Base-by-base conservation (phyloP, 805 yeast genomes). In the Schizosaccharomyces lindneri region DNA sequence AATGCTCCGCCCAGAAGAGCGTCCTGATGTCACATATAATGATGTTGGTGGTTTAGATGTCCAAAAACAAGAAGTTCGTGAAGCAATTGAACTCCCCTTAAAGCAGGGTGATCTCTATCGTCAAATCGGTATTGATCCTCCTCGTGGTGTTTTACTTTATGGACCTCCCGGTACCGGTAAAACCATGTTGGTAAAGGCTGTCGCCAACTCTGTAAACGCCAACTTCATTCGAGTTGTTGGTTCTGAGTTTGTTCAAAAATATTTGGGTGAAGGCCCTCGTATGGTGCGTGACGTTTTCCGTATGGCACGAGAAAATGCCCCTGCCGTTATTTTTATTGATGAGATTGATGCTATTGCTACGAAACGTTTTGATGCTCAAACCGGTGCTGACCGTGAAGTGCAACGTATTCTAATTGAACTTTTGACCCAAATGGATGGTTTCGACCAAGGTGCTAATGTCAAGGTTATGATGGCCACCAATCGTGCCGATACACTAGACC, bases 111-210 rank as follows among this genome's bases (percentile, higher is more conserved):
- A 94, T 68, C 77, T 94, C 66, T 93, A 93, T 74, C 85, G 87
- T 69, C 97, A 93, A 73, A 93, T 93, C 69, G 99, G 99, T 74
- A 67, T 93, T 66, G 97, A 93, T 69, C 98, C 98, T 21, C 99
- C 99, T 65, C 82, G 97, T 67, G 99, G 99, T 68, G 98, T 93
- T 39, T 74, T 93, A 67, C 76, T 93, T 64, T 93, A 93, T 73
- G 99, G 99, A n/a, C 97, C 98, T 11, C 99, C 99, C 59, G 99
- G 99, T 71, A 93, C 98, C 1, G 99, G 99, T 69, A 93, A 93
- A 73, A 93, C 99, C 27, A 89, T 93, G 97, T 79, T 93, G 70
- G 99, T 93, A 60, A 93, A 93, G 73, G 98, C 99, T 0, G 99
- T 93, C 59, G 99, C 99, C 13, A 90, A 93, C 73, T 82, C 90